Percentiles rank a stretch among this genome's conserved stretches.
Evolutionary conservation across 768 basidiomycete species (phyloP).

Genomic region (Cystofilobasidium capitatum): DNA sequence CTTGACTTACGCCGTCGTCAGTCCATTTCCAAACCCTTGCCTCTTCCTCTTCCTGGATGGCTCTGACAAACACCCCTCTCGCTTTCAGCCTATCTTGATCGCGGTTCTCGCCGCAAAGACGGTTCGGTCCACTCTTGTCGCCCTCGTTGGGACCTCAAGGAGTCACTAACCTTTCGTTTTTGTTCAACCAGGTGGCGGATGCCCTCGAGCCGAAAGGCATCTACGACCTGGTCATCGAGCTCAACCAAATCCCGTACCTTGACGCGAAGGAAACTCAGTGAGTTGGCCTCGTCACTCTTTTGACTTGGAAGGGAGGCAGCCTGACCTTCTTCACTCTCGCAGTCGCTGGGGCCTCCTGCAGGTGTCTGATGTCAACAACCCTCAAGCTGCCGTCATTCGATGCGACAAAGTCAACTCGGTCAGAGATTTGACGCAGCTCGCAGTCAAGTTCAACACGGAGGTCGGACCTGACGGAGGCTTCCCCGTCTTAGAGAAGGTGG

Average conservation of each 20-base stretch:
- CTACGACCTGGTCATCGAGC: constrained; percentile 91
- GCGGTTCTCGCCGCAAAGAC: constrained; percentile 77
- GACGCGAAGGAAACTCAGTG: constrained; percentile 61
- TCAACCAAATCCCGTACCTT: constrained; percentile 82
- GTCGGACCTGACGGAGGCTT: constrained; percentile 58
- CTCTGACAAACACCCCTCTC: neutral
- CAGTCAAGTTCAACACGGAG: constrained; percentile 54
- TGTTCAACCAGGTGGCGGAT: constrained; percentile 48
- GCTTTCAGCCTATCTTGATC: constrained; percentile 29
- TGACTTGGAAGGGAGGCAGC: neutral
- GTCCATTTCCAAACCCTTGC: neutral
- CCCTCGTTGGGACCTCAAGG: too few species aligned
- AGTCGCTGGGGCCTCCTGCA: constrained; percentile 68
- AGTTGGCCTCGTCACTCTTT: neutral
- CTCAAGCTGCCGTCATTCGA: constrained; percentile 59
- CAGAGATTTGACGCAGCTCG: constrained; percentile 58
- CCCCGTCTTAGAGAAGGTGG: constrained; percentile 57
- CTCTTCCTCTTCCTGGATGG: neutral
- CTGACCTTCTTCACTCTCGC: constrained; percentile 35
- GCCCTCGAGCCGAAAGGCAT: constrained; percentile 85
- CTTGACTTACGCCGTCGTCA: constrained; percentile 69
- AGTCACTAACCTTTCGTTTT: neutral
- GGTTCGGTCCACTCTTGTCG: constrained; percentile 40
- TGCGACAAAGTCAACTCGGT: constrained; percentile 69
- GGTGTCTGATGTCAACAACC: constrained; percentile 63